Base-by-base conservation (phyloP, 805 yeast species). In the Metschnikowia henanensis region DNA sequence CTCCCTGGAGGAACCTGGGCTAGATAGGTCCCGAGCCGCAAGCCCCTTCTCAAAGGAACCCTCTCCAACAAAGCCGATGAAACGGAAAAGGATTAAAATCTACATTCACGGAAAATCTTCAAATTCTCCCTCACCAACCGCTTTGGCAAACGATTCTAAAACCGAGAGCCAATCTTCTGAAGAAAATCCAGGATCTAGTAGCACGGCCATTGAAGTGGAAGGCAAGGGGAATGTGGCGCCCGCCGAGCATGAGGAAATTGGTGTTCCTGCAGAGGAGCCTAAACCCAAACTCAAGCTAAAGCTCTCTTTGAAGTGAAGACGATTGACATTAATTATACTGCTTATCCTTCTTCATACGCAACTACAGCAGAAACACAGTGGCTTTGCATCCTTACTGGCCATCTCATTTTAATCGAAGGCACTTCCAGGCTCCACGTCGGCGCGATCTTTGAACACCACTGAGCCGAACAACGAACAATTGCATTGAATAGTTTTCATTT, bases 61-160 rank as follows among this genome's bases (percentile, higher is more conserved):
- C 22, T 41, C 54, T 13, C 38, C 46, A 4, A 13, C 39, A 23
- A 35, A 39, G 21, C 10, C 29, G 30, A 17, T 46, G 9, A 60
- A 58, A 44, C 55, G 58, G 51, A 59, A 56, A 39, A 63, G 61
- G 52, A 62, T 41, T 10, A 36, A 60, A 41, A 57, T 62, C 18
- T 64, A 64, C 50, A 58, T 64, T 18, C 68, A 62, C 51, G 40
- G 45, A 16, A 49, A 47, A 30, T 22, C 45, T 3, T 29, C 47
- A 37, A 48, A 22, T 17, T 22, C 49, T n/a, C 45, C 44, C 18
- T 39, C 52, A 10, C 42, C 52, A 5, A 30, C 37, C 12, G 44
- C 31, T 6, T 30, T 15, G 21, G 30, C 17, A 20, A 36, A 40
- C 13, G 41, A n/a, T n/a, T 42, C 31, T 19, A 10, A 35, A 16